These are phyloP conservation scores for Carex sylvatica DNA, from an alignment of 202 grass and related monocot genomes.

Conservation along the genomic window DNA sequence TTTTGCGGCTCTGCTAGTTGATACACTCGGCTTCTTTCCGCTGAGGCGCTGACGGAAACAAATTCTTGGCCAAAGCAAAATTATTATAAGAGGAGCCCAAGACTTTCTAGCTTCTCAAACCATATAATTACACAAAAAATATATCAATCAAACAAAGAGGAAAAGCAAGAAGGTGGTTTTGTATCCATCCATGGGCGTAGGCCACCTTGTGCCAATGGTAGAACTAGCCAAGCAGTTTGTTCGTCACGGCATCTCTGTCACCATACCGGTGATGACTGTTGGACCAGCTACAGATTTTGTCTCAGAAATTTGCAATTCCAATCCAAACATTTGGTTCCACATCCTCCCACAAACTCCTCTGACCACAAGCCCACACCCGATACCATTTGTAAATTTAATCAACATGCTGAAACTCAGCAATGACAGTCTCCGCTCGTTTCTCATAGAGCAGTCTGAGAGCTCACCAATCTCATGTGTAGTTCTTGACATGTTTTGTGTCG, in stretches of 20 bases:
- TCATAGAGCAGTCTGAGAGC: slow-evolving; percentile 13
- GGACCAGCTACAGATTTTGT: not conserved
- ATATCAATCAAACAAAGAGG: not conserved
- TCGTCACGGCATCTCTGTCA: slow-evolving; percentile 35
- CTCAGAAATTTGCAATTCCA: slow-evolving; percentile 6
- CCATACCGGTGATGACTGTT: slow-evolving; percentile 3
- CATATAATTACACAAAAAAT: not conserved
- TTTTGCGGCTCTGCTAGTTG: too few relatives aligned
- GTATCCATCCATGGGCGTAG: slow-evolving; percentile 43
- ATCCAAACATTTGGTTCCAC: slow-evolving; percentile 45
- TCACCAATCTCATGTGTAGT: slow-evolving; percentile 38
- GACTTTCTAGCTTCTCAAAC: not conserved
- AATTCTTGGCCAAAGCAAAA: not conserved
- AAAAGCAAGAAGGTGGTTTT: slow-evolving; percentile 40
- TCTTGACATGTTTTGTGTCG: slow-evolving; percentile 61
- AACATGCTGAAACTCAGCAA: slow-evolving; percentile 35
- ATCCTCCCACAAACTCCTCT: slow-evolving; percentile 18
- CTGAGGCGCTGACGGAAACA: not conserved
- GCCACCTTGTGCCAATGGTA: slow-evolving; percentile 51
- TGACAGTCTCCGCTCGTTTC: slow-evolving; percentile 34
- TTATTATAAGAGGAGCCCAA: not conserved
- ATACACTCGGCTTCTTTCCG: not conserved
- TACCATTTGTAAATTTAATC: not conserved
- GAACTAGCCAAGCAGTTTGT: slow-evolving; percentile 39
- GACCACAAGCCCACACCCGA: not conserved